Base-by-base conservation (phyloP, 1,284 basidiomycete species). In the Ceratobasidium sp. region DNA sequence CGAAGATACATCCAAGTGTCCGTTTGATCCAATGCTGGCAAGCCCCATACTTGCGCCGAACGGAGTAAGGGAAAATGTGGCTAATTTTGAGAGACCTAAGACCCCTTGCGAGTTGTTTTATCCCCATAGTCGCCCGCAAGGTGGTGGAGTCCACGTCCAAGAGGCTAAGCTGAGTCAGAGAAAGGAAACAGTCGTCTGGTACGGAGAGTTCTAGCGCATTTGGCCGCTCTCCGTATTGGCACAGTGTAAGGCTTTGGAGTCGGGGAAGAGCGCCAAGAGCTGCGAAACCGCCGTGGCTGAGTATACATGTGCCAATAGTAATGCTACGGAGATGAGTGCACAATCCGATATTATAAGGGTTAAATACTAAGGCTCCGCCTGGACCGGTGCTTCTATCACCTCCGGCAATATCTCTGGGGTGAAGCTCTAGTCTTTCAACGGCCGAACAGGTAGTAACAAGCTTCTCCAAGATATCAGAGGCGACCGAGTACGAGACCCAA, bases 241-340 rank as follows among this genome's bases (percentile, higher is more conserved):
- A 15, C 8, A 73, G 15, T 20, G 58, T 37, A 26, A 73, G 58
- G 10, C 10, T 35, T n/a, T 63, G 39, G n/a, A 73, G 69, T 33
- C 31, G 42, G 37, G 69, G 69, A 51, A 73, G 58, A 35, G 42
- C 42, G 13, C 69, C 69, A n/a, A 73, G 56, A n/a, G 35, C 31
- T n/a, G 31, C 28, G 20, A 73, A 49, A n/a, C 69, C 69, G 4
- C n/a, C 28, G 1, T 33, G 20, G 28, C 47, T 28, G 20, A 73
- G 28, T 4, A 73, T 45, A 15, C 11, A n/a, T 20, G 63, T 63
- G 33, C 42, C 53, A 31, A 20, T 63, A n/a, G 45, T 63, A 10
- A 73, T 26, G 8, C 58, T 42, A 15, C 69, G 58, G 39, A 73
- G 69, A 7, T 63, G 42, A n/a, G 35, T 17, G 13, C 42, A 45